Percentiles rank a stretch among this genome's conserved stretches.
Conservation (phyloP, 768 basidiomycete genomes). For the Naematelia encephala region DNA sequence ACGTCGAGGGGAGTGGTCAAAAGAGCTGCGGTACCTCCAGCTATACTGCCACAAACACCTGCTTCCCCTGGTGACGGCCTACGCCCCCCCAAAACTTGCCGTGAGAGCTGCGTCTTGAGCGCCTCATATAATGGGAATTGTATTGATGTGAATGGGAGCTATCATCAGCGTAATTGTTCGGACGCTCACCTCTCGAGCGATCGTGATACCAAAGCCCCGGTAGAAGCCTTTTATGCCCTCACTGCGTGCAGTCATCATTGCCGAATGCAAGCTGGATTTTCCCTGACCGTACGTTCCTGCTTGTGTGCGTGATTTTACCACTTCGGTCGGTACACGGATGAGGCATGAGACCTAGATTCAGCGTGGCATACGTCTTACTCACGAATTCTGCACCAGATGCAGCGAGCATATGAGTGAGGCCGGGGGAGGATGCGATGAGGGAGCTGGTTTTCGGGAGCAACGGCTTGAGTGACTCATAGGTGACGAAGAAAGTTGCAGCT, state of each 20-base stretch:
- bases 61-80: conserved; percentile 54
- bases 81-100: conserved; percentile 56
- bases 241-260: conserved; percentile 51
- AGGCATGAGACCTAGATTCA: conserved; percentile 65
- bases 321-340: conserved; percentile 90
- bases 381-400: conserved; percentile 60
- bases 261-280: conserved; percentile 45
- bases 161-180: background rate
- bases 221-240: conserved; percentile 80
- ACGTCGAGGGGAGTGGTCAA: conserved; percentile 94
- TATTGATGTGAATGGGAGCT: conserved; percentile 95
- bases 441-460: conserved; percentile 60
- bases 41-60: conserved; percentile 82
- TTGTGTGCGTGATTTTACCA: conserved; percentile 90
- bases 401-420: conserved; percentile 60
- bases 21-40: conserved; percentile 85
- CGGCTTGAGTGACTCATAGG: conserved; percentile 83
- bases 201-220: conserved; percentile 76
- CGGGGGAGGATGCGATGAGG: conserved; percentile 54
- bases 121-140: conserved; percentile 95
- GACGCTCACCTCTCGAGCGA: conserved; percentile 62
- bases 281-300: conserved; percentile 67
- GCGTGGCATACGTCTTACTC: conserved; percentile 30
- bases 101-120: conserved; percentile 67
- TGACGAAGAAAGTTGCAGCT: conserved; percentile 95